These are phyloP conservation scores for Magnaporthiopsis incrustans DNA, from an alignment of 2,329 filamentous ascomycete species.

Conservation along the genomic window DNA sequence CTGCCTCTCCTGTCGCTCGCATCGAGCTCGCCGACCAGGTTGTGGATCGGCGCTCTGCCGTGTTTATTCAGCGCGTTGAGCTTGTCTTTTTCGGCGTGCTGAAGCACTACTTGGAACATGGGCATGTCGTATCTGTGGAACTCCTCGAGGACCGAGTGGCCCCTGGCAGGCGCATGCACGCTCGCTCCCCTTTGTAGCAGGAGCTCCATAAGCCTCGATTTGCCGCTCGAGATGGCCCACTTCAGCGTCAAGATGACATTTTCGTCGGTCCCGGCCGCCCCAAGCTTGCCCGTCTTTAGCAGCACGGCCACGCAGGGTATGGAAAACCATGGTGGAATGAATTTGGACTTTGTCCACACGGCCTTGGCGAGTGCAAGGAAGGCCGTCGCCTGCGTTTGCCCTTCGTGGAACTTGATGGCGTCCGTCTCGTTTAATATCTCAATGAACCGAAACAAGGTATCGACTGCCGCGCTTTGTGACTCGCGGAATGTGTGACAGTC, in stretches of 20 bases:
- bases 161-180: neutral
- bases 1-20: neutral
- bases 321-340: neutral
- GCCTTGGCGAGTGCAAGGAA: neutral
- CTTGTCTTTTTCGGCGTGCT: neutral
- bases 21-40: neutral
- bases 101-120: neutral
- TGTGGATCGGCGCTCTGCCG: neutral
- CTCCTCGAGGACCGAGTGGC: neutral
- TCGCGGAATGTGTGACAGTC: neutral
- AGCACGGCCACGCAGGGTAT: neutral
- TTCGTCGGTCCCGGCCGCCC: neutral
- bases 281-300: neutral
- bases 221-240: neutral
- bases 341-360: neutral
- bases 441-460: neutral
- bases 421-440: neutral
- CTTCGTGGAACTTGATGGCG: constrained; percentile 2
- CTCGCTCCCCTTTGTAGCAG: neutral
- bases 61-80: neutral
- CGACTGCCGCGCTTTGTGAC: neutral
- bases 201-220: neutral
- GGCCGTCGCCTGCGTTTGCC: neutral
- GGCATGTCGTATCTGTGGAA: neutral
- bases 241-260: neutral